These are phyloP conservation scores for Camellia sinensis DNA, from an alignment of 148 eudicot species.

Conservation along the genomic window DNA sequence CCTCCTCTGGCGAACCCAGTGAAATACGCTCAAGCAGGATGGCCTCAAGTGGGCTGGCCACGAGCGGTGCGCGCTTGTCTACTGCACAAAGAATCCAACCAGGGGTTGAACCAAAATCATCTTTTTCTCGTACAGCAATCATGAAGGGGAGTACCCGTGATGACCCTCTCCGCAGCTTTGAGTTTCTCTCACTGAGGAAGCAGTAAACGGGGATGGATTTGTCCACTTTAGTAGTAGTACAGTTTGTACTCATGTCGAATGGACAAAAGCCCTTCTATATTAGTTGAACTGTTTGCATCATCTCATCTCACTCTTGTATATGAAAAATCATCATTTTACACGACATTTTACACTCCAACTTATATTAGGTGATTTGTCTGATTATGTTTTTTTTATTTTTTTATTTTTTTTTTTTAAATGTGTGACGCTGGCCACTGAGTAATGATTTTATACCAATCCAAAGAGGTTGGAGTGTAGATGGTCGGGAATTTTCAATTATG, in stretches of 20 bases:
- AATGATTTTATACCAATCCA: constrained; percentile 20
- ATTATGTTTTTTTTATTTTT: background rate
- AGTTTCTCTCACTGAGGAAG: constrained; percentile 77
- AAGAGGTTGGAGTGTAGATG: constrained; percentile 13
- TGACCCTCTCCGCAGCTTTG: constrained; percentile 86
- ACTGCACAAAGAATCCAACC: constrained; percentile 52
- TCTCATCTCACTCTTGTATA: constrained; percentile 9
- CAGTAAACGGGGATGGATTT: constrained; percentile 30
- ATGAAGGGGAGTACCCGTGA: constrained; percentile 53
- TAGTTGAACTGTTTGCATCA: background rate
- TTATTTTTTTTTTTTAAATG: background rate
- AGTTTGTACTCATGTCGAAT: background rate
- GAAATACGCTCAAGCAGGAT: constrained; percentile 40
- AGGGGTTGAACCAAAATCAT: constrained; percentile 46
- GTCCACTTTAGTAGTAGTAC: background rate
- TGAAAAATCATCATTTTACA: constrained; percentile 8
- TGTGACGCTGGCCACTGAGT: background rate
- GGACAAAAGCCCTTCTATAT: background rate
- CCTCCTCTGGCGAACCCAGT: constrained; percentile 37
- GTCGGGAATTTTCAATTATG: background rate
- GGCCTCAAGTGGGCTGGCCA: constrained; percentile 42
- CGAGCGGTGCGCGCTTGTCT: constrained; percentile 45
- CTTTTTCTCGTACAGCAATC: constrained; percentile 49
- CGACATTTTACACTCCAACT: background rate
- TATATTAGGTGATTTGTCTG: background rate